Base-by-base conservation (phyloP, 257 asterid species). In the Scutellaria barbata region DNA sequence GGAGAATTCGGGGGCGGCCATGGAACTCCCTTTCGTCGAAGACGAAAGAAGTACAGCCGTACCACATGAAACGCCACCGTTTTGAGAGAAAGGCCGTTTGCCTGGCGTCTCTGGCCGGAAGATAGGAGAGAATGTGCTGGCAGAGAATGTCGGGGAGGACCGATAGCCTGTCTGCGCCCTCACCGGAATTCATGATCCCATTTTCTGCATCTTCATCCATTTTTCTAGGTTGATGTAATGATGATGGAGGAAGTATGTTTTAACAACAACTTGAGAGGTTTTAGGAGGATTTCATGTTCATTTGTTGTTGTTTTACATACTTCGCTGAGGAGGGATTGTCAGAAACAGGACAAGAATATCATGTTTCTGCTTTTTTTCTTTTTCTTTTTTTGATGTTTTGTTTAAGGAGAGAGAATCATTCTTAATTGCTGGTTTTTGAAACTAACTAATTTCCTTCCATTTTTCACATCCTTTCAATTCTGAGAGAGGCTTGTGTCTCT, bases 21-120 rank as follows among this genome's bases (percentile, higher is more conserved):
- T 74, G 70, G 71, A 64, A 64, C 11, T 74, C 74, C 58, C 66
- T 5, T 48, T 79, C 83, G 47, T 79, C 77, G 56, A 79, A 79
- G 6, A 17, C 11, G 68, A 69, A 74, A 7, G 65, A 57, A 8
- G 72, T 64, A 59, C 77, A 62, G 5, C 72, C 72, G 51, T 20
- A 72, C 83, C 80, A 75, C 46, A 75, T 52, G 66, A 40, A 79
- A 25, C 83, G 79, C 83, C 80, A 79, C 30, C 83, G 63, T 10
- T 69, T 68, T 22, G 83, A 79, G 57, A 79, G 77, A 9, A 75
- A 71, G 0, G 77, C 67, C 13, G 75, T 75, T 8, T 66, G 60
- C 41, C 83, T 51, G 16, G 83, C 77, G 18, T 79, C 80, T 8
- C 55, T 58, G 77, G 73, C 65, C 2, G 77, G 79, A 2, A 79